A percentile compares a stretch with the other conserved stretches of the same genome.
Evolutionary conservation across 768 basidiomycete species (phyloP).

Genomic region (Zangia roseola): DNA sequence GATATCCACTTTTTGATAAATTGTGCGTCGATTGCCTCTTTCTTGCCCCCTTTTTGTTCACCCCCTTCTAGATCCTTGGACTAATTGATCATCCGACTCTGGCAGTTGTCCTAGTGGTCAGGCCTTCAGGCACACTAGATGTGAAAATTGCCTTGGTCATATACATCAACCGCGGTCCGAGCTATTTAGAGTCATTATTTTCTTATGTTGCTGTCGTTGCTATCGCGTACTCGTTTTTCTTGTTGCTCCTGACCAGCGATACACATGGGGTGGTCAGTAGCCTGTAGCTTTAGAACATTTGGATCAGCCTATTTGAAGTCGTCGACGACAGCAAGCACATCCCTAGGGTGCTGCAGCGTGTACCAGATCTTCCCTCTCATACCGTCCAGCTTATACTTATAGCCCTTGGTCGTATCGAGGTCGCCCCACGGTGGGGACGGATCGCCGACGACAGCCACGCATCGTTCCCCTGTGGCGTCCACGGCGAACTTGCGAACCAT

Average conservation of each 20-base stretch:
- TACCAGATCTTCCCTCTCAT: conserved; percentile 14
- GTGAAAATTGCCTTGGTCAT: conserved; percentile 1
- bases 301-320: conserved; percentile 11
- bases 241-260: not conserved
- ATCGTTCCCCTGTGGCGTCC: conserved; percentile 17
- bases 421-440: conserved; percentile 4
- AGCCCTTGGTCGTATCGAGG: not conserved
- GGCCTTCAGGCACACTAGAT: not conserved
- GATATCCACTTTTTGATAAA: not conserved
- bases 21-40: conserved; percentile 2
- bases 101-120: not conserved
- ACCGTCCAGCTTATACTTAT: conserved; percentile 13
- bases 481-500: conserved; percentile 14
- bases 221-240: not conserved
- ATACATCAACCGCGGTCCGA: not conserved
- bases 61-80: not conserved
- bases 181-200: not conserved
- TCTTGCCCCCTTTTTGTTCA: not conserved
- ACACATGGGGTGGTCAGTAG: too few relatives aligned
- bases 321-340: conserved; percentile 7
- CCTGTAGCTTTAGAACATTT: not conserved
- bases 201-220: not conserved
- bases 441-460: conserved; percentile 13
- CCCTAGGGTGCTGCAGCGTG: conserved; percentile 3
- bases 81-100: not conserved